Evolutionary conservation across 768 basidiomycete species (phyloP).

Genomic region (Tricholoma sp.): DNA sequence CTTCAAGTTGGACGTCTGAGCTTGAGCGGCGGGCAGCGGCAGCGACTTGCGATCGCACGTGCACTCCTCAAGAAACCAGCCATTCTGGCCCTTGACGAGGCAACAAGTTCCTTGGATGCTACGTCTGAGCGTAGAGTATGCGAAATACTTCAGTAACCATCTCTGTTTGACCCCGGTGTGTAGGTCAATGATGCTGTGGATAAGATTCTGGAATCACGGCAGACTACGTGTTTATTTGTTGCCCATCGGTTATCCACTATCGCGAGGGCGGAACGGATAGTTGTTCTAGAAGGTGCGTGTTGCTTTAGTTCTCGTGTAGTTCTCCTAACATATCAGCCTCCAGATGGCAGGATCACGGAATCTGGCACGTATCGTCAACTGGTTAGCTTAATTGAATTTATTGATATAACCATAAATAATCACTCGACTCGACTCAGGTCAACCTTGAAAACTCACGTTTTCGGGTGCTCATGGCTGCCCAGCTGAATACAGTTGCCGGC

Average conservation of each 20-base stretch:
- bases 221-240: constrained; percentile 85
- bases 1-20: constrained; percentile 59
- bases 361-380: constrained; percentile 77
- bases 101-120: constrained; percentile 84
- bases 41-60: constrained; percentile 78
- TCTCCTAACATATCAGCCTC: background rate
- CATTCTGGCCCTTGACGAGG: constrained; percentile 86
- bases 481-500: constrained; percentile 51
- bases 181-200: constrained; percentile 89
- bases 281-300: constrained; percentile 75
- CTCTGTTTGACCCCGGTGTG: background rate
- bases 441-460: constrained; percentile 71
- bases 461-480: constrained; percentile 84
- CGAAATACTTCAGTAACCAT: background rate
- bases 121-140: constrained; percentile 77
- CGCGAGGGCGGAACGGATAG: constrained; percentile 83
- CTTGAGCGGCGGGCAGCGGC: constrained; percentile 75
- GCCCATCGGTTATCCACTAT: constrained; percentile 90
- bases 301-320: background rate
- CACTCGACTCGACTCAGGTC: constrained; percentile 36
- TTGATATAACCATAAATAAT: background rate
- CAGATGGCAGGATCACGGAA: constrained; percentile 77
- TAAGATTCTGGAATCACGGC: constrained; percentile 70
- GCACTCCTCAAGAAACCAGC: constrained; percentile 86
- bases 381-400: constrained; percentile 32